phyloP scores from a whole-genome alignment of 1,139 yeast genomes.

The Protomyces arabidopsidicola region DNA sequence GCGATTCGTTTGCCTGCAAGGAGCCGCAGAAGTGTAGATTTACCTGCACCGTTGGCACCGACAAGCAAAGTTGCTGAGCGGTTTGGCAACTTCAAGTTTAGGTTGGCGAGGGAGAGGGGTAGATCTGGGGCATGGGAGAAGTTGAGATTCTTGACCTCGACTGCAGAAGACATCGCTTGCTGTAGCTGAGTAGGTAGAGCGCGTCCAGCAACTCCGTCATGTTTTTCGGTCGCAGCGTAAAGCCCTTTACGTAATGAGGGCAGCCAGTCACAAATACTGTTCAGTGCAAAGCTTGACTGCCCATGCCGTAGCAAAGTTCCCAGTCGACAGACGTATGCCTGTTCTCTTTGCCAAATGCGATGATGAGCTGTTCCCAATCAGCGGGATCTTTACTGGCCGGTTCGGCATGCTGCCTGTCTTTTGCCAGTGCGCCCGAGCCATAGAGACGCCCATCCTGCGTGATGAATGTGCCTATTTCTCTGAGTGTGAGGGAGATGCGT shows the following conservation, averaged over 20 bases:
- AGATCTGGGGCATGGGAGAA: constrained; percentile 61
- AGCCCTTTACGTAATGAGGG: not conserved
- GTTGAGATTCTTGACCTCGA: constrained; percentile 60
- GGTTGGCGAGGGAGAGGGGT: constrained; percentile 65
- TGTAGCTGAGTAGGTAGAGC: not conserved
- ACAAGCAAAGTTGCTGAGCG: constrained; percentile 70
- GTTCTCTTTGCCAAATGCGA: constrained; percentile 1
- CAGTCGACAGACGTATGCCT: not conserved
- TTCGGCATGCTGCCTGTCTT: constrained; percentile 3
- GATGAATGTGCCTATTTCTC: constrained; percentile 31
- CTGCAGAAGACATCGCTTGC: constrained; percentile 39
- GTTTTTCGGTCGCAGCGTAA: not conserved
- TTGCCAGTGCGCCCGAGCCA: constrained; percentile 31
- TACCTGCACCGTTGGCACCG: constrained; percentile 98
- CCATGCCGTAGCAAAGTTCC: not conserved
- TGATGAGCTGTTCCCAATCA: not conserved
- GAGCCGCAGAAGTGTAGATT: constrained; percentile 75
- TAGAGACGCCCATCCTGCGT: constrained; percentile 28
- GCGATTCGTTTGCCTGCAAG: constrained; percentile 89
- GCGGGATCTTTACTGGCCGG: not conserved
- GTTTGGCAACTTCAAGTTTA: constrained; percentile 59
- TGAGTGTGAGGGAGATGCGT: constrained; percentile 33
- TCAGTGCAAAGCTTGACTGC: constrained; percentile 11
- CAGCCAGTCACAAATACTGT: not conserved
- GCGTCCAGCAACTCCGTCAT: not conserved